A percentile compares a stretch with the other conserved stretches of the same genome.
phyloP scores from a whole-genome alignment of 139 green algal species.

The Chlorella ohadii region DNA sequence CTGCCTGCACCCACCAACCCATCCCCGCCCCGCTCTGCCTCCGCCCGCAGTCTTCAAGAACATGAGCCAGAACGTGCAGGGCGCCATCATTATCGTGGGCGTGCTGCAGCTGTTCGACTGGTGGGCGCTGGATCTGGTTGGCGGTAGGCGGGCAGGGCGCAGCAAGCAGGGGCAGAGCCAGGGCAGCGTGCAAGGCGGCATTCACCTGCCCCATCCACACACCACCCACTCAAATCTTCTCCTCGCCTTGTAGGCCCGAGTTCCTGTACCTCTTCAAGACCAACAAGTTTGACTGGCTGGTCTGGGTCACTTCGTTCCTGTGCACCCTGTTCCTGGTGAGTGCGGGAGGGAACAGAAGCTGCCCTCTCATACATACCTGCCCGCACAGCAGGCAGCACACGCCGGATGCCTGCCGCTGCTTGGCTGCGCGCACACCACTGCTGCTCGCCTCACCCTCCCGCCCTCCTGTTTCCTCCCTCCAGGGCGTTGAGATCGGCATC shows the following conservation, averaged over 20 bases:
- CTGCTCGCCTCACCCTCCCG: neutral
- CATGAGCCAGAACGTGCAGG: slow-evolving; percentile 61
- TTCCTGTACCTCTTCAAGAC: slow-evolving; percentile 51
- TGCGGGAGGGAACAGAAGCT: neutral
- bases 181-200: neutral
- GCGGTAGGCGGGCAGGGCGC: no score
- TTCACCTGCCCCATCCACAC: neutral
- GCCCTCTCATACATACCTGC: no score
- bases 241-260: neutral
- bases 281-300: slow-evolving; percentile 48
- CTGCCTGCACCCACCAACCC: no score
- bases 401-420: no score
- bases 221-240: neutral
- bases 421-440: neutral
- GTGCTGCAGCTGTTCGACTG: slow-evolving; percentile 72
- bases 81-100: slow-evolving; percentile 35
- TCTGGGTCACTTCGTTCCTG: slow-evolving; percentile 37
- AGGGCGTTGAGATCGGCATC: slow-evolving; percentile 52
- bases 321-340: slow-evolving; percentile 47
- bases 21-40: no score
- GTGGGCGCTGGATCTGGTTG: neutral
- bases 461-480: no score
- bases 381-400: no score
- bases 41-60: slow-evolving; percentile 68
- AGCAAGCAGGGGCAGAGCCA: no score